phyloP scores from a whole-genome alignment of 441 rosid genomes.

The Gossypium davidsonii region DNA sequence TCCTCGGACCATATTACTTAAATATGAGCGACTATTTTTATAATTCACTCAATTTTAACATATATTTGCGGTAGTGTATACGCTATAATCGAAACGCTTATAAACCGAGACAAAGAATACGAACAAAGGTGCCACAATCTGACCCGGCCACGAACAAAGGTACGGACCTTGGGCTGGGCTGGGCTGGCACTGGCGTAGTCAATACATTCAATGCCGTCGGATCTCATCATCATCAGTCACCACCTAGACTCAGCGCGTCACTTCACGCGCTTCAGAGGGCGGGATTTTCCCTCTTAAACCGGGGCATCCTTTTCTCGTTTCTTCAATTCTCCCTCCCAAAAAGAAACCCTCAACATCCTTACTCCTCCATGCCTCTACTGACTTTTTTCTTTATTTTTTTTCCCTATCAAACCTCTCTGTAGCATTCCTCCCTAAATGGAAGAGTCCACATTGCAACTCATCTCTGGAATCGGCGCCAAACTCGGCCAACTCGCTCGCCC shows the following conservation, averaged over 20 bases:
- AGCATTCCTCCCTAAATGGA: conserved; percentile 41
- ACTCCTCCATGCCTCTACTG: background rate
- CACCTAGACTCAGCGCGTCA: conserved; percentile 1
- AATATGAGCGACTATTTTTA: too few species aligned
- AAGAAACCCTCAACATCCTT: conserved; percentile 10
- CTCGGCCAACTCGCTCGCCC: conserved; percentile 55
- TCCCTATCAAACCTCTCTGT: conserved; percentile 5
- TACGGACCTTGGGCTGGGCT: background rate
- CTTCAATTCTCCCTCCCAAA: background rate
- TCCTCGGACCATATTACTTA: too few species aligned
- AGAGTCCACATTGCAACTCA: conserved; percentile 41
- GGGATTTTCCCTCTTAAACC: conserved; percentile 19
- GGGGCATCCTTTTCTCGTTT: background rate
- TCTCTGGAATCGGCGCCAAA: conserved; percentile 51
- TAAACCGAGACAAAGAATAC: too few species aligned
- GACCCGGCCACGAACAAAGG: too few species aligned
- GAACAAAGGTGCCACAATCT: too few species aligned
- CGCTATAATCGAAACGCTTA: too few species aligned
- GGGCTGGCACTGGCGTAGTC: background rate
- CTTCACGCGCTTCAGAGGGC: conserved; percentile 15
- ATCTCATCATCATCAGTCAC: background rate
- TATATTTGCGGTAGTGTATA: too few species aligned
- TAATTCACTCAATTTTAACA: too few species aligned
- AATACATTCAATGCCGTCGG: background rate
- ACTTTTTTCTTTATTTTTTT: background rate